Base-by-base conservation (phyloP, 306 rosid species). In the Quercus suber region DNA sequence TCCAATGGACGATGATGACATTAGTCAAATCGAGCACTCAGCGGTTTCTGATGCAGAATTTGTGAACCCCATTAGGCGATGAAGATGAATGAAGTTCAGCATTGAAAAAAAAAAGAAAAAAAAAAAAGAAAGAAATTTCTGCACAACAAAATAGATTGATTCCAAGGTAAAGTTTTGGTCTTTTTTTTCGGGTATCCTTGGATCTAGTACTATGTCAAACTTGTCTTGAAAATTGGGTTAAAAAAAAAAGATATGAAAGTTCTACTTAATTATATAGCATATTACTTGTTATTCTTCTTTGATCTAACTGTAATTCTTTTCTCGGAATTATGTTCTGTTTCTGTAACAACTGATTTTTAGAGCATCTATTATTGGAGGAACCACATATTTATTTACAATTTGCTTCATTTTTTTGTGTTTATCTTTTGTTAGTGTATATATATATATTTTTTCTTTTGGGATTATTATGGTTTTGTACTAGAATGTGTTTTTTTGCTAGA, bases 11-110 rank as follows among this genome's bases (percentile, higher is more conserved):
- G 96, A 91, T 8, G 91, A 85, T 21, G 96, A 89, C 10, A 55
- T 67, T 33, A 87, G 94, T 82, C 97, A 92, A 79, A 82, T 90
- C 21, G 96, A 90, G 69, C 83, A 76, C 57, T 94, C 99, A 18
- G 97, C 97, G 0, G 94, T 92, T 75, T 92, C 98, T 3, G 90
- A 91, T 89, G 94, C 92, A 4, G 93, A 94, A 65, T 88, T 88
- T 82, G 85, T 88, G 77, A 85, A 84, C 85, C 73, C 71, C 79
- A 58, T 87, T 79, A 78, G 80, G 73, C 83, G 63, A 31, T 86
- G 55, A 84, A 71, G 63, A 25, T 86, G 55, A 84, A 71, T 33
- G 57, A 52, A 61, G 19, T 64, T 21, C 56, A 3, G 69, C 82
- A 65, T 19, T 63, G 52, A 64, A 37, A 2, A 41, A 41, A 37